Percentiles rank a stretch among this genome's conserved stretches.
These are phyloP conservation scores for Trichoderma aggressivum DNA, from an alignment of 2,329 filamentous ascomycete species.

Conservation along the genomic window DNA sequence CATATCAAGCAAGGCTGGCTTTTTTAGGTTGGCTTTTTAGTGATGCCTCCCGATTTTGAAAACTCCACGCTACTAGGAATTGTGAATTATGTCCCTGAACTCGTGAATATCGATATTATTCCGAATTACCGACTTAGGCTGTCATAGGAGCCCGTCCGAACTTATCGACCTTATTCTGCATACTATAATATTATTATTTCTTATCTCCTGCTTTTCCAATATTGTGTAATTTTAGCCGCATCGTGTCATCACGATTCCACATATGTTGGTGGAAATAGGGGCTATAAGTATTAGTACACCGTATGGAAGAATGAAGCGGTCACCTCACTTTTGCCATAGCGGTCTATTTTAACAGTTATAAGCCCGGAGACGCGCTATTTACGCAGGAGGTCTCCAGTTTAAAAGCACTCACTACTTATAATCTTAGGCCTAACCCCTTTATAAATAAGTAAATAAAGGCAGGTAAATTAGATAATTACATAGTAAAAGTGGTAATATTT, in stretches of 20 bases:
- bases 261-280: no score
- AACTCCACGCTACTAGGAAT: background rate
- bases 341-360: no score
- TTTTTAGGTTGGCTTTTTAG: background rate
- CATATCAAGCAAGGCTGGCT: background rate
- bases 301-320: no score
- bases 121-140: background rate
- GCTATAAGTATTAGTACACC: no score
- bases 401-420: no score
- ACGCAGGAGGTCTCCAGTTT: no score
- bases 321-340: no score
- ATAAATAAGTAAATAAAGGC: no score
- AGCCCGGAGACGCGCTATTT: no score
- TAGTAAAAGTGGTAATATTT: no score
- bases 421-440: no score
- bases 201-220: background rate
- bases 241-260: background rate
- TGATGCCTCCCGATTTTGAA: background rate
- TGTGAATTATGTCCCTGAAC: background rate
- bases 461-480: no score
- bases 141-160: background rate
- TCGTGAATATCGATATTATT: background rate
- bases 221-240: background rate
- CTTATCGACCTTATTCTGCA: background rate
- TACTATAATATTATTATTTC: background rate